A percentile compares a stretch with the other conserved stretches of the same genome.
Conservation (phyloP, 2,329 filamentous ascomycete species). For the Nemania diffusa region DNA sequence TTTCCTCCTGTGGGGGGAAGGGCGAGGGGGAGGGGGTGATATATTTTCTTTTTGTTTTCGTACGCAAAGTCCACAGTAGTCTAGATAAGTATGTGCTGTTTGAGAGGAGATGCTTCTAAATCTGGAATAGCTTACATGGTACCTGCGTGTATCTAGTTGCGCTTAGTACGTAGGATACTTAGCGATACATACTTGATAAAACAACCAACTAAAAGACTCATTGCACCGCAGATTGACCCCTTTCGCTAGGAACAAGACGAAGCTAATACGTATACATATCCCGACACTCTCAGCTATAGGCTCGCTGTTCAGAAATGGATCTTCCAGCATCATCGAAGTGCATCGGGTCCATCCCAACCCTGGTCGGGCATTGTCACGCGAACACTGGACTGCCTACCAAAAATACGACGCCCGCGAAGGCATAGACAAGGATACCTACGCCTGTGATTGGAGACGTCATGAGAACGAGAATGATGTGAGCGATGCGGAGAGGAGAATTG, state of each 20-base stretch:
- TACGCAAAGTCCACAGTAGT: too few relatives aligned
- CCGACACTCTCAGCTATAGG: not conserved
- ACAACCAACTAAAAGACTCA: not conserved
- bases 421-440: constrained; percentile 8
- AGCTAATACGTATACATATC: not conserved
- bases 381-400: constrained; percentile 2
- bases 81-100: not conserved
- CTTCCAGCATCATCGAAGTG: constrained; percentile 8
- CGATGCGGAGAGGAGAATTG: not conserved
- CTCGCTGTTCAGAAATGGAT: not conserved
- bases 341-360: not conserved
- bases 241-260: not conserved
- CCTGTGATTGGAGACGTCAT: constrained; percentile 11
- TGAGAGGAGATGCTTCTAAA: constrained; percentile 15
- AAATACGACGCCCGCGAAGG: constrained; percentile 10
- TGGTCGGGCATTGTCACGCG: constrained; percentile 6
- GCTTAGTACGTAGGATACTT: constrained; percentile 21
- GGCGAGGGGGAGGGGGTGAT: too few relatives aligned
- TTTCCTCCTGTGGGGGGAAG: not conserved
- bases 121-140: constrained; percentile 28
- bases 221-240: not conserved
- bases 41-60: not conserved
- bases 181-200: not conserved
- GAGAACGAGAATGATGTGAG: constrained; percentile 4
- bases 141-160: constrained; percentile 29